Conservation (phyloP, 352 stramenopile genomes). For the Globisporangium spinosum region DNA sequence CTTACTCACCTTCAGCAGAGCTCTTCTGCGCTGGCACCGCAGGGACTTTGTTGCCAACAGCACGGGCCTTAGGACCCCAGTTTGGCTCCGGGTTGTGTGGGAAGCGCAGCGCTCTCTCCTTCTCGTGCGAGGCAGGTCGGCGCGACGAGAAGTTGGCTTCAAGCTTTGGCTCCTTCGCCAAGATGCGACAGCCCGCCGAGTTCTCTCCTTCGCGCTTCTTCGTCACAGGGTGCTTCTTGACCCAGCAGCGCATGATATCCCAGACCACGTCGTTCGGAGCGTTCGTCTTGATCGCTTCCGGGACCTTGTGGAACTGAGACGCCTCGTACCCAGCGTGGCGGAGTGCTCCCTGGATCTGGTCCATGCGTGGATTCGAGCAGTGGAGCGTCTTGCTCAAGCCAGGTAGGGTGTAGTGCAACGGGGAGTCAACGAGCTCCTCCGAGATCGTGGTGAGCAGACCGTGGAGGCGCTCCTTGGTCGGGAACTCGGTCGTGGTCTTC, state of each 20-base stretch:
- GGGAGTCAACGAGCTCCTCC: constrained; percentile 94
- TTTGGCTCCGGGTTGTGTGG: constrained; percentile 94
- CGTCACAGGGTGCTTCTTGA: constrained; percentile 92
- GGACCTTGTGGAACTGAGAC: constrained; percentile 98
- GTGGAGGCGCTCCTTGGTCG: constrained; percentile 91
- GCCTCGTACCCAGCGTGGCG: constrained; percentile 95
- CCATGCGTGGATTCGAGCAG: constrained; percentile 92
- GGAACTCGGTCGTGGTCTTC: constrained; percentile 81
- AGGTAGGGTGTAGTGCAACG: constrained; percentile 96
- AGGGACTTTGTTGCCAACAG: constrained; percentile 63
- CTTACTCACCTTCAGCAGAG: constrained; percentile 21
- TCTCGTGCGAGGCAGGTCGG: constrained; percentile 56
- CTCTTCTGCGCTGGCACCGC: constrained; percentile 19
- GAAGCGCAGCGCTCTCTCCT: constrained; percentile 91
- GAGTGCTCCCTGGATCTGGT: constrained; percentile 92
- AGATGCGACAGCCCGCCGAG: constrained; percentile 78
- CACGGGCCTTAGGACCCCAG: constrained; percentile 94
- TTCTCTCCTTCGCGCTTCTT: constrained; percentile 84
- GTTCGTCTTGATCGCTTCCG: constrained; percentile 97
- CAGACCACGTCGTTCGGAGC: constrained; percentile 97
- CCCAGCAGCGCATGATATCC: constrained; percentile 97
- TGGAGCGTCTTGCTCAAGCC: constrained; percentile 92
- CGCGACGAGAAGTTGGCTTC: constrained; percentile 84
- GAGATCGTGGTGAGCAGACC: constrained; percentile 94
- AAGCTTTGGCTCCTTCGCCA: constrained; percentile 79